phyloP scores from a whole-genome alignment of 106 monocot species.

The Acorus calamus region DNA sequence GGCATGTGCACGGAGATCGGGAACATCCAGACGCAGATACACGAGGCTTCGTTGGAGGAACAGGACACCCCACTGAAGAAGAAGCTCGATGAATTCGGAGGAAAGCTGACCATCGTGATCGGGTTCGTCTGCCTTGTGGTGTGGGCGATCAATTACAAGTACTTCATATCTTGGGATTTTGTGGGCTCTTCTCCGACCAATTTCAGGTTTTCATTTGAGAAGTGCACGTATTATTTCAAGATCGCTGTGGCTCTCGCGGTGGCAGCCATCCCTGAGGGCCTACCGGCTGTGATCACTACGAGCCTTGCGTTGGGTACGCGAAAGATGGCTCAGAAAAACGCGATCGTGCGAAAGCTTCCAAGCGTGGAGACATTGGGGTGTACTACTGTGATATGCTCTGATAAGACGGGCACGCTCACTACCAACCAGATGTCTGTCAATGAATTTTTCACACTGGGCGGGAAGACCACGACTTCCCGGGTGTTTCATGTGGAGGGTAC shows the following conservation, averaged over 20 bases:
- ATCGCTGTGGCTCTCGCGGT: slow-evolving; percentile 75
- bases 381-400: slow-evolving; percentile 82
- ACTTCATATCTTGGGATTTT: slow-evolving; percentile 56
- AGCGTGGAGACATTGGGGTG: slow-evolving; percentile 91
- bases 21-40: slow-evolving; percentile 75
- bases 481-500: slow-evolving; percentile 65
- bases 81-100: slow-evolving; percentile 77
- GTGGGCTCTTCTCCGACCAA: slow-evolving; percentile 16
- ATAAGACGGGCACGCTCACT: slow-evolving; percentile 79
- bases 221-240: slow-evolving; percentile 84
- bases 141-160: slow-evolving; percentile 71
- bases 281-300: slow-evolving; percentile 79
- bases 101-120: slow-evolving; percentile 52
- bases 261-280: slow-evolving; percentile 82
- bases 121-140: slow-evolving; percentile 61
- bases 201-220: slow-evolving; percentile 71
- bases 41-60: slow-evolving; percentile 68
- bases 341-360: slow-evolving; percentile 71
- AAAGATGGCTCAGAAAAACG: slow-evolving; percentile 81
- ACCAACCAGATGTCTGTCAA: slow-evolving; percentile 87
- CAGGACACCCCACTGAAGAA: slow-evolving; percentile 72
- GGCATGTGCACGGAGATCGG: slow-evolving; percentile 64
- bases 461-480: slow-evolving; percentile 12
- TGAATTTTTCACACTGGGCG: slow-evolving; percentile 61
- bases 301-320: slow-evolving; percentile 68